phyloP scores from a whole-genome alignment of 257 asterid genomes.

The Buddleja alternifolia region DNA sequence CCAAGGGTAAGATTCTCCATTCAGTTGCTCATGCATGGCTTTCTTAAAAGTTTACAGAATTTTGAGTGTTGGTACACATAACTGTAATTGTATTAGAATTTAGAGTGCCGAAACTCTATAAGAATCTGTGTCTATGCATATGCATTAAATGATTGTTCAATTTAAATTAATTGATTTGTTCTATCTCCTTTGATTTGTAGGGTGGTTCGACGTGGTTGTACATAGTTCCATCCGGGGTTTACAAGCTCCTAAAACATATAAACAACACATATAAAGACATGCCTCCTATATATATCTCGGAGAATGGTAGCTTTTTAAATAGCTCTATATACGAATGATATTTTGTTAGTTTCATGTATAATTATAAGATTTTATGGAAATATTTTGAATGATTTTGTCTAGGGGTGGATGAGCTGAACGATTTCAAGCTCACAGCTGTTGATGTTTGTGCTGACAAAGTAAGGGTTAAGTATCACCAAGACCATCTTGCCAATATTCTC shows the following conservation, averaged over 20 bases:
- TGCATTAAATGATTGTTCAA: too few species aligned
- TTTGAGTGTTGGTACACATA: too few species aligned
- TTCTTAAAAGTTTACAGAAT: too few species aligned
- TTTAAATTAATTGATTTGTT: background rate
- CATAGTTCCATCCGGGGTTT: conserved; percentile 43
- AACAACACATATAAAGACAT: conserved; percentile 32
- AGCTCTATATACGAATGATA: too few species aligned
- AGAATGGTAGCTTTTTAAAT: conserved; percentile 32
- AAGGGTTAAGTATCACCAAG: conserved; percentile 37
- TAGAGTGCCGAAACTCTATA: too few species aligned
- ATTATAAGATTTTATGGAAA: background rate
- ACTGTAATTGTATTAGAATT: too few species aligned
- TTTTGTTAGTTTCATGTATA: background rate
- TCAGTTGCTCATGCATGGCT: background rate
- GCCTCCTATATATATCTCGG: conserved; percentile 41
- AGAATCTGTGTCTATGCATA: too few species aligned
- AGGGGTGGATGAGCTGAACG: conserved; percentile 38
- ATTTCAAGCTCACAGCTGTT: conserved; percentile 15
- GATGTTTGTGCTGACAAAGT: conserved; percentile 27
- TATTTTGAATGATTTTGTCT: background rate
- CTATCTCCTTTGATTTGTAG: conserved; percentile 5
- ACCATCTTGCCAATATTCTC: conserved; percentile 44
- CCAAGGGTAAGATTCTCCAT: conserved; percentile 29
- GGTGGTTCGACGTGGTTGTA: conserved; percentile 36
- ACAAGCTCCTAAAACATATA: conserved; percentile 37